Evolutionary conservation across 495 filamentous ascomycete species (phyloP).

Genomic region (Neurospora pannonica): DNA sequence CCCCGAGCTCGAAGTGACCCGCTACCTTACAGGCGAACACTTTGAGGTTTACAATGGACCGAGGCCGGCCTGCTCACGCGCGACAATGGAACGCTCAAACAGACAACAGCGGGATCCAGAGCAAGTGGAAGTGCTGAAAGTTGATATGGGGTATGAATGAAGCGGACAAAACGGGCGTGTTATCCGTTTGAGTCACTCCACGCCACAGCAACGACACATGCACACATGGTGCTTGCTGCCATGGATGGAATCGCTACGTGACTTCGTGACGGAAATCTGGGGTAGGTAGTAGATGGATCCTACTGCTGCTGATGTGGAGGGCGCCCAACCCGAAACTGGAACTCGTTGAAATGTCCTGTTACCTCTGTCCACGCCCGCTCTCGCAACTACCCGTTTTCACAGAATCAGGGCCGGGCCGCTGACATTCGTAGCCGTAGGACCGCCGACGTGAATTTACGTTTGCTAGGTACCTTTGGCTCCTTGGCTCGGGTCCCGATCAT

Average conservation of each 20-base stretch:
- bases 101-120: not conserved
- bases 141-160: not conserved
- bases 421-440: not conserved
- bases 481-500: not conserved
- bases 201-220: not conserved
- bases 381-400: not conserved
- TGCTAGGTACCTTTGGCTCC: not conserved
- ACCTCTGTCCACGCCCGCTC: not conserved
- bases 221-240: not conserved
- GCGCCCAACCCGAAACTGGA: not conserved
- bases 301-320: not conserved
- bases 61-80: not conserved
- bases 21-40: not conserved
- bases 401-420: not conserved
- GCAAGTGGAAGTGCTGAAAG: not conserved
- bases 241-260: not conserved
- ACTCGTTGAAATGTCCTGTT: not conserved
- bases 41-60: not conserved
- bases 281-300: not conserved
- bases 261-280: not conserved
- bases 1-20: not conserved
- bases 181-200: not conserved
- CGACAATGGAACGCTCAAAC: not conserved
- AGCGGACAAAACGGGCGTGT: not conserved
- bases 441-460: not conserved